phyloP scores from a whole-genome alignment of 169 alveolate genomes.

The Eimeria brunetti region DNA sequence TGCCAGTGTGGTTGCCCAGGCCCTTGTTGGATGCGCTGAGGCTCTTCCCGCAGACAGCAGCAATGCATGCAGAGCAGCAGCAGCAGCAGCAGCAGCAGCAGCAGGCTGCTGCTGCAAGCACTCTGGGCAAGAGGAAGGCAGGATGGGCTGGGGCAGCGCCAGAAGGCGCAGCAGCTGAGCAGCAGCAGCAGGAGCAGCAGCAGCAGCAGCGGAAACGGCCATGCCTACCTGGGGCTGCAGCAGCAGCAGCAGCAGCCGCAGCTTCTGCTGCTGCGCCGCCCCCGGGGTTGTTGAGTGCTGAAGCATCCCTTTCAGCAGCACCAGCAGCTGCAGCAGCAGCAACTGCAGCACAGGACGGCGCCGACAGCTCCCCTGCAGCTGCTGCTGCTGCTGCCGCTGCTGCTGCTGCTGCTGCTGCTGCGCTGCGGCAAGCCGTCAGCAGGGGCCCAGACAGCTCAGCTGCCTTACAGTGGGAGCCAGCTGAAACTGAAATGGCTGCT shows the following conservation, averaged over 20 bases:
- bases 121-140: conserved; percentile 26
- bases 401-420: conserved; percentile 67
- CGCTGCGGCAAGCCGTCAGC: neutral
- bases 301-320: conserved; percentile 8
- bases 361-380: neutral
- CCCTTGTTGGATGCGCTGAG: conserved; percentile 37
- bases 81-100: conserved; percentile 64
- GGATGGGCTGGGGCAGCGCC: neutral
- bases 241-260: neutral
- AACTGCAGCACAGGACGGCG: neutral
- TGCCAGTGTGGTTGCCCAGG: conserved; percentile 7
- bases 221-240: neutral
- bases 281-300: neutral
- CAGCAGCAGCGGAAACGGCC: conserved; percentile 46
- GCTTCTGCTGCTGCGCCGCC: neutral
- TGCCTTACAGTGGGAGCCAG: conserved; percentile 25
- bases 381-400: conserved; percentile 22
- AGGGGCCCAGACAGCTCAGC: neutral
- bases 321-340: conserved; percentile 4
- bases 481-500: conserved; percentile 21
- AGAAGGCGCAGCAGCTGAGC: conserved; percentile 1
- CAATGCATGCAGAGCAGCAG: conserved; percentile 1
- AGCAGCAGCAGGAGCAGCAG: conserved; percentile 62
- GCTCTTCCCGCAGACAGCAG: conserved; percentile 5
- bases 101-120: conserved; percentile 25